Base-by-base conservation (phyloP, 768 basidiomycete genomes). In the Mycena venus region DNA sequence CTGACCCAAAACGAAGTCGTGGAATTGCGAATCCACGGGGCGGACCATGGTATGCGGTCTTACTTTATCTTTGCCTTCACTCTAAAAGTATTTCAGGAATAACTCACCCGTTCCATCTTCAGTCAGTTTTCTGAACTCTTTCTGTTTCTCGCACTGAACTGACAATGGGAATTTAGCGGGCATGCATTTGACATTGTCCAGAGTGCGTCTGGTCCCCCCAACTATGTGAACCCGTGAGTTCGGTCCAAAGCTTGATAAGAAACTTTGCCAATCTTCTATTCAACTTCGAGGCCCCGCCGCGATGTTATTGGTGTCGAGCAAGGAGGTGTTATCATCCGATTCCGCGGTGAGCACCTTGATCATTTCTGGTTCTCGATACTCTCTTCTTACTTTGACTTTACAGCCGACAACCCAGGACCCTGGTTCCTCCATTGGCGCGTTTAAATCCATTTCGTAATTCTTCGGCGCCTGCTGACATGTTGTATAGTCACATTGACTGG, bases 121-220 rank as follows among this genome's bases (percentile, higher is more conserved):
- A 80, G 78, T 74, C 21, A 38, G 59, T 51, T 34, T 64, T 31
- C 27, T 3, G 12, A 29, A n/a, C 2, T 29, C 56, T 2, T 60
- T 29, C 5, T 11, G 25, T 49, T 11, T 8, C 15, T 36, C 3
- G 29, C 17, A 8, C 38, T 40, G 53, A 44, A 51, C 21, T 9
- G 21, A 62, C 36, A 4, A 17, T 15, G 36, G 5, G 19, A 21
- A 12, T 17, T 25, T 51, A 77, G 76, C 74, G 82, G 82, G 0
- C 82, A 83, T 40, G 78, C 75, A 11, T 82, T 82, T 65, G 79
- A 79, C 42, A 60, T 82, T 19, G 75, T 82, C 10, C 77, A 79
- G 31, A 67, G 72, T 17, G 53, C 62, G n/a, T 51, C 68, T 0
- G 80, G 80, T 9, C 78, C 77, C 0, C 14, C 27, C 21, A 81